These are phyloP conservation scores for Galerina sulciceps DNA, from an alignment of 768 basidiomycete genomes.

Conservation along the genomic window DNA sequence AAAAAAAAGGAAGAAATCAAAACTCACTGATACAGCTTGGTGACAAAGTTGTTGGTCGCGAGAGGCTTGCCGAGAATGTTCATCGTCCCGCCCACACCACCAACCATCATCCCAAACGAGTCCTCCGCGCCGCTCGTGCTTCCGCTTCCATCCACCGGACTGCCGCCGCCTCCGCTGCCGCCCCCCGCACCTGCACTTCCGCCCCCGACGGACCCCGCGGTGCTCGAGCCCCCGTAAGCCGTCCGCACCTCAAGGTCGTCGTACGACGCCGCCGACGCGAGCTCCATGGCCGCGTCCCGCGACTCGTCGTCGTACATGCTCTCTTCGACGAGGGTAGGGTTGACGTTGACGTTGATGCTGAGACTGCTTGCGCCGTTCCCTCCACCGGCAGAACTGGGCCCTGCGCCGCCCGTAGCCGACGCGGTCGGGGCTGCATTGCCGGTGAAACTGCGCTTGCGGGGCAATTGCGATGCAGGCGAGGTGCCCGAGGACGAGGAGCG, in stretches of 20 bases:
- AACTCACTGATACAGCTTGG: slow-evolving; percentile 84
- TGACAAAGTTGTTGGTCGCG: slow-evolving; percentile 82
- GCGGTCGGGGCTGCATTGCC: slow-evolving; percentile 19
- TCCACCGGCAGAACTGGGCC: slow-evolving; percentile 6
- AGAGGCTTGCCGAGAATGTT: slow-evolving; percentile 69
- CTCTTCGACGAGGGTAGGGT: slow-evolving; percentile 42
- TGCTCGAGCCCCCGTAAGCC: slow-evolving; percentile 29
- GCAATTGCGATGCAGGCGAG: slow-evolving; percentile 59
- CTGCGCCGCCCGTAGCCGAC: too few species aligned
- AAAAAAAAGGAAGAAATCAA: slow-evolving; percentile 10
- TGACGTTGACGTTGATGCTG: slow-evolving; percentile 24
- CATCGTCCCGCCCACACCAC: slow-evolving; percentile 46
- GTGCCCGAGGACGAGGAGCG: slow-evolving; percentile 53
- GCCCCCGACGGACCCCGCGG: slow-evolving; percentile 39
- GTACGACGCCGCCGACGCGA: slow-evolving; percentile 41
- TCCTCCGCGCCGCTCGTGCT: slow-evolving; percentile 52
- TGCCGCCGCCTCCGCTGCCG: slow-evolving; percentile 40
- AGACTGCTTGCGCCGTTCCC: slow-evolving; percentile 3
- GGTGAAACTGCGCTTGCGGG: slow-evolving; percentile 71
- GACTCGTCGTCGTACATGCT: slow-evolving; percentile 44
- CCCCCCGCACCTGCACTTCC: slow-evolving; percentile 48
- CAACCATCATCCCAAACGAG: slow-evolving; percentile 24
- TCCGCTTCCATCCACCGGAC: slow-evolving; percentile 52
- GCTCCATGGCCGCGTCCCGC: slow-evolving; percentile 40
- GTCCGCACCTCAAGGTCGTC: slow-evolving; percentile 64